Evolutionary conservation across 768 basidiomycete genomes (phyloP).

Genomic region (Lentinula edodes): DNA sequence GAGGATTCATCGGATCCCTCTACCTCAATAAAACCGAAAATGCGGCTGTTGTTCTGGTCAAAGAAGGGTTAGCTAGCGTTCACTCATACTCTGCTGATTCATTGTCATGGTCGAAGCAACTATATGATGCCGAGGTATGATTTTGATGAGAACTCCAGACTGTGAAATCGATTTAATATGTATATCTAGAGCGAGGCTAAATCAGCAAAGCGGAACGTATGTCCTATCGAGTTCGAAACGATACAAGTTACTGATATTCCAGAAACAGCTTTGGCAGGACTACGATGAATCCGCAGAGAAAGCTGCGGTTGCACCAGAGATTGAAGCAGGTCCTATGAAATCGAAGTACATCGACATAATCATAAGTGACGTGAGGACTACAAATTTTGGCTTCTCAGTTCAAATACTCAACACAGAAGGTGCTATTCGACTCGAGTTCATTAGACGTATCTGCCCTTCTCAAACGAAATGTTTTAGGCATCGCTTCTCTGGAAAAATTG

Average conservation of each 20-base stretch:
- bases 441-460: background rate
- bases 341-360: slow-evolving; percentile 90
- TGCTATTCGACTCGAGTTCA: slow-evolving; percentile 16
- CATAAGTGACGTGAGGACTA: slow-evolving; percentile 77
- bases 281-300: slow-evolving; percentile 73
- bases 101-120: slow-evolving; percentile 71
- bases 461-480: slow-evolving; percentile 44
- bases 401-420: slow-evolving; percentile 92
- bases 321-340: slow-evolving; percentile 51
- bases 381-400: slow-evolving; percentile 82
- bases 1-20: slow-evolving; percentile 90
- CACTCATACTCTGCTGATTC: slow-evolving; percentile 85
- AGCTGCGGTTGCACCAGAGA: slow-evolving; percentile 37
- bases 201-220: slow-evolving; percentile 66
- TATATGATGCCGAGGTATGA: slow-evolving; percentile 78
- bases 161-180: background rate
- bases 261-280: slow-evolving; percentile 74
- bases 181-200: slow-evolving; percentile 70
- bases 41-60: slow-evolving; percentile 74
- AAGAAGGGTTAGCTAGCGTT: slow-evolving; percentile 84
- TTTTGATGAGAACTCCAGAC: background rate
- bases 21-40: slow-evolving; percentile 86
- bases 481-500: slow-evolving; percentile 85
- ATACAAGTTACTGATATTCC: background rate
- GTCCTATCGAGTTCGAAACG: slow-evolving; percentile 17